These are phyloP conservation scores for Xanthoconium separans DNA, from an alignment of 1,284 basidiomycete species.

Conservation along the genomic window DNA sequence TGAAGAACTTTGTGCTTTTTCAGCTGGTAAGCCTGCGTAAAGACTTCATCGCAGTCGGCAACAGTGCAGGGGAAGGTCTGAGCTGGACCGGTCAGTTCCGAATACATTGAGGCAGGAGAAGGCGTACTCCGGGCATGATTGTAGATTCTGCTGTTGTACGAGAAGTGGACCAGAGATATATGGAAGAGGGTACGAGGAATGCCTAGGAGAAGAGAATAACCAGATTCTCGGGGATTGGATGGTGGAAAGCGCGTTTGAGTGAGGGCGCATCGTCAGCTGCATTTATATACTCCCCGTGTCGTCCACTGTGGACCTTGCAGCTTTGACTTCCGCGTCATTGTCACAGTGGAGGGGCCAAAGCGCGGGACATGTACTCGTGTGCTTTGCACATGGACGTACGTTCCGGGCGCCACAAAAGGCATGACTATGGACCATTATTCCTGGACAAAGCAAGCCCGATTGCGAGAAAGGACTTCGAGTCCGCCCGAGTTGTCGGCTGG, in stretches of 20 bases:
- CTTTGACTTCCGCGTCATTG: slow-evolving; percentile 11
- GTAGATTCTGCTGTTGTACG: background rate
- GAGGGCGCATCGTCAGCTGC: background rate
- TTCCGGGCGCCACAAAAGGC: slow-evolving; percentile 6
- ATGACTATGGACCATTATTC: background rate
- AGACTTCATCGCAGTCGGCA: slow-evolving; percentile 14
- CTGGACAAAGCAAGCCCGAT: slow-evolving; percentile 14
- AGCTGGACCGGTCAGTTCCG: background rate
- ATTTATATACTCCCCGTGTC: slow-evolving; percentile 8
- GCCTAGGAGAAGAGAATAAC: slow-evolving; percentile 21
- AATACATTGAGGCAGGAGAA: too few species aligned
- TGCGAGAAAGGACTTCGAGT: too few species aligned
- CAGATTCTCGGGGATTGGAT: slow-evolving; percentile 15
- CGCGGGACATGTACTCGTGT: background rate
- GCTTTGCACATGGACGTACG: background rate
- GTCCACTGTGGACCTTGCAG: slow-evolving; percentile 2
- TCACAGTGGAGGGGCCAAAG: slow-evolving; percentile 12
- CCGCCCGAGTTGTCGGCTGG: too few species aligned
- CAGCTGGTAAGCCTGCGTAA: slow-evolving; percentile 19
- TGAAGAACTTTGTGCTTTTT: slow-evolving; percentile 25
- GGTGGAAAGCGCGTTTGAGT: background rate
- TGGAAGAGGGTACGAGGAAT: background rate
- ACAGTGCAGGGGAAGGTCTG: slow-evolving; percentile 22
- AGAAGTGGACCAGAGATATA: background rate
- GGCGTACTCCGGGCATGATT: slow-evolving; percentile 17